Percentiles rank a stretch among this genome's conserved stretches.
These are phyloP conservation scores for Colletotrichum chrysophilum DNA, from an alignment of 2,329 filamentous ascomycete species.

Conservation along the genomic window DNA sequence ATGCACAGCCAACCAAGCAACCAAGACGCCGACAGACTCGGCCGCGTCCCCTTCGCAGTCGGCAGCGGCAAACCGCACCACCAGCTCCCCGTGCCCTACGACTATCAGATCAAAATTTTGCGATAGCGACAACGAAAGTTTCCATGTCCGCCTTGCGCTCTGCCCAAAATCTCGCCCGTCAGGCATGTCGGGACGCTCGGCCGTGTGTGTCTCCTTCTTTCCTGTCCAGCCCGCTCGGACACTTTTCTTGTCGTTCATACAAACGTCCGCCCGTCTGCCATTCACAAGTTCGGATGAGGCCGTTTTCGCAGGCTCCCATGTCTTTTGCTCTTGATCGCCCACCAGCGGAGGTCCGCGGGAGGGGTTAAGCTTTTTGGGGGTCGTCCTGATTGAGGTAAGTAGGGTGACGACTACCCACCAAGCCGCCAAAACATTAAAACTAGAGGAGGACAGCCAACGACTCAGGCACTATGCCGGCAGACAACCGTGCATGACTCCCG, in stretches of 20 bases:
- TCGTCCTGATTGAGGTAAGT: neutral
- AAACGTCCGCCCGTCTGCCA: neutral
- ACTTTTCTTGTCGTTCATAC: neutral
- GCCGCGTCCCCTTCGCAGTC: neutral
- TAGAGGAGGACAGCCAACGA: neutral
- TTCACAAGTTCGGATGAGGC: conserved; percentile 8
- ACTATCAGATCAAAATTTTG: neutral
- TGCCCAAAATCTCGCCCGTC: neutral
- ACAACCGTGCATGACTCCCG: neutral
- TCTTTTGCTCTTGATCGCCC: neutral
- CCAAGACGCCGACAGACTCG: neutral
- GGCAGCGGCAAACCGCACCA: neutral
- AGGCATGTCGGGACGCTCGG: neutral
- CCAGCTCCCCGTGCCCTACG: neutral
- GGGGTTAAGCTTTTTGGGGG: conserved; percentile 1
- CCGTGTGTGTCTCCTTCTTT: neutral
- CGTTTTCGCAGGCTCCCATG: neutral
- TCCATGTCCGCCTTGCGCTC: neutral
- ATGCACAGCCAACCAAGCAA: neutral
- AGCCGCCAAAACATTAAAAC: neutral
- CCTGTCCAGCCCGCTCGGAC: neutral
- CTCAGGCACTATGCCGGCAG: neutral
- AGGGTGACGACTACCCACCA: neutral
- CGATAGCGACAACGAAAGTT: conserved; percentile 1
- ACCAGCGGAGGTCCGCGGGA: neutral